A percentile compares a stretch with the other conserved stretches of the same genome.
These are phyloP conservation scores for Durusdinium trenchii DNA, from an alignment of 73 alveolate genomes.

Conservation along the genomic window DNA sequence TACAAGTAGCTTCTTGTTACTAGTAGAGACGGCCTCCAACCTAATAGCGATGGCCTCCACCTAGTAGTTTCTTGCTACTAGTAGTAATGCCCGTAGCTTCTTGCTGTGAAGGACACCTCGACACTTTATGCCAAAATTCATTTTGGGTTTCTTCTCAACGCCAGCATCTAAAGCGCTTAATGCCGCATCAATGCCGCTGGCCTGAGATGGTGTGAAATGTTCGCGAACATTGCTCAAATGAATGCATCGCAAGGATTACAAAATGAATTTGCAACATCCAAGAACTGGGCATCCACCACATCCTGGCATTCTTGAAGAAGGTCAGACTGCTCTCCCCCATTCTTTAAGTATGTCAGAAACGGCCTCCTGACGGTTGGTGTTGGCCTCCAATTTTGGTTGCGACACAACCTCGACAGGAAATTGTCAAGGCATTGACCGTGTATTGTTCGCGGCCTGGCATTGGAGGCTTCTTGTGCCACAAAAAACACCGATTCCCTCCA, in stretches of 20 bases:
- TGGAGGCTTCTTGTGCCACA: too few relatives aligned
- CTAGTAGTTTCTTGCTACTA: too few relatives aligned
- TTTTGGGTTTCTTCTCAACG: conserved; percentile 54
- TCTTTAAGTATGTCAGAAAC: too few relatives aligned
- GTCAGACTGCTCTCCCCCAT: not conserved
- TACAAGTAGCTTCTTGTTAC: too few relatives aligned
- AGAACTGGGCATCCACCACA: conserved; percentile 54
- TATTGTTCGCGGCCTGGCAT: too few relatives aligned
- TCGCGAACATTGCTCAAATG: not conserved
- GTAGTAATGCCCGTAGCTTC: too few relatives aligned
- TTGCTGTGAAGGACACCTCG: not conserved
- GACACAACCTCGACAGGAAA: conserved; percentile 47
- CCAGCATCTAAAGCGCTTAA: conserved; percentile 73
- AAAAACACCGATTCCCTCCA: too few relatives aligned
- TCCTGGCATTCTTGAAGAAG: not conserved
- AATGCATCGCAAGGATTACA: not conserved
- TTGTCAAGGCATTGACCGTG: too few relatives aligned
- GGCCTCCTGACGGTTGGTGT: conserved; percentile 84
- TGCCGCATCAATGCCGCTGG: conserved; percentile 84
- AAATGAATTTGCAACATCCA: not conserved
- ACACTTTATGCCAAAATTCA: not conserved
- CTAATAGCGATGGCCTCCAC: too few relatives aligned
- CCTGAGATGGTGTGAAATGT: not conserved
- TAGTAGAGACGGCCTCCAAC: too few relatives aligned
- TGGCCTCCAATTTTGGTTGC: conserved; percentile 72